phyloP scores from a whole-genome alignment of 2,329 filamentous ascomycete genomes.

The Penicillium polonicum region DNA sequence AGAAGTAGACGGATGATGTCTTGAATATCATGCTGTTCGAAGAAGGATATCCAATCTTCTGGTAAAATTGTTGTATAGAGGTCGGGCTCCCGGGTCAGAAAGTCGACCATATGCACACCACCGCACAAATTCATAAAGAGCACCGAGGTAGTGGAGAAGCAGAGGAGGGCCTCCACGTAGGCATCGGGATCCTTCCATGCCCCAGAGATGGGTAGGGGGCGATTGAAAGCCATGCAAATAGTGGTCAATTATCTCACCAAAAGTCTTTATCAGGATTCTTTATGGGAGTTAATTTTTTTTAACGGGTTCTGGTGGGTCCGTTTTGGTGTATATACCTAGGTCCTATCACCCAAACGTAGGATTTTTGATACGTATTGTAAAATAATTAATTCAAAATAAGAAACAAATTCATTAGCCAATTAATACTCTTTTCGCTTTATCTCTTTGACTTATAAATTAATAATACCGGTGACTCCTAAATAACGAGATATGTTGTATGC shows the following conservation, averaged over 20 bases:
- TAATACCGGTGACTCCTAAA: no score
- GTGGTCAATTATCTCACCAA: neutral
- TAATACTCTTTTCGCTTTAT: no score
- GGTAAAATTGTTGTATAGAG: slow-evolving; percentile 78
- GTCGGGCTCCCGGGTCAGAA: slow-evolving; percentile 82
- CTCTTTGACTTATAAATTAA: no score
- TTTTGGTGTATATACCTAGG: no score
- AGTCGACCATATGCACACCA: slow-evolving; percentile 95
- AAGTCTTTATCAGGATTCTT: neutral
- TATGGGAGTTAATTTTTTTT: no score
- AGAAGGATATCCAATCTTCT: slow-evolving; percentile 76
- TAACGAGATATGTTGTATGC: no score
- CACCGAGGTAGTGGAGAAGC: slow-evolving; percentile 71
- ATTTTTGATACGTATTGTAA: no score
- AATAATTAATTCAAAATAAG: no score
- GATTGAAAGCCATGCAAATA: slow-evolving; percentile 47
- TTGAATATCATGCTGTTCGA: slow-evolving; percentile 69
- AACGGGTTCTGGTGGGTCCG: no score
- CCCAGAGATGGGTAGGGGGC: slow-evolving; percentile 65
- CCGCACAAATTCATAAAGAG: slow-evolving; percentile 88
- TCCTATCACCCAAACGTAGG: no score
- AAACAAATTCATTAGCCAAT: no score
- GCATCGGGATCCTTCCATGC: slow-evolving; percentile 70
- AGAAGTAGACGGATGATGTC: slow-evolving; percentile 77
- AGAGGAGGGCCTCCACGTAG: slow-evolving; percentile 75